Conservation (phyloP, 75 land plant genomes). For the Chamaecyparis obtusa region DNA sequence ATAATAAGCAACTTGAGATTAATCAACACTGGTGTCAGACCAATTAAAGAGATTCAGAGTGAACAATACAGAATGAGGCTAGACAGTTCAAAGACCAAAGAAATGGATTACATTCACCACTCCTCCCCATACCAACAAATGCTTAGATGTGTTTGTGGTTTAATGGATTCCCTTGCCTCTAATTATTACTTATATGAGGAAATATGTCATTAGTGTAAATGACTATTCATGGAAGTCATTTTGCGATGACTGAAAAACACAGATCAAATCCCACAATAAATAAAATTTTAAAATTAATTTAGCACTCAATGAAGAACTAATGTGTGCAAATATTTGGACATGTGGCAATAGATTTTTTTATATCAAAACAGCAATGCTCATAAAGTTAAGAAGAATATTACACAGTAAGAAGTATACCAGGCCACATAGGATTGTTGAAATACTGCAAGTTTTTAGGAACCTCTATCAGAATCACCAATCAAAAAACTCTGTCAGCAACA, state of each 20-base stretch:
- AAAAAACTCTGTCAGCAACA: constrained; percentile 6
- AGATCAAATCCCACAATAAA: too few species aligned
- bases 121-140: too few species aligned
- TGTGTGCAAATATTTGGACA: not conserved
- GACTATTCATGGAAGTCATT: too few species aligned
- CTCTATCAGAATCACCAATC: constrained; percentile 20
- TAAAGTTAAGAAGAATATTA: not conserved
- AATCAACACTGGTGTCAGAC: not conserved
- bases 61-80: not conserved
- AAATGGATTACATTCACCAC: not conserved
- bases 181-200: too few species aligned
- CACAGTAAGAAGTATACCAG: constrained; percentile 37
- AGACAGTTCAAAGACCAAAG: not conserved
- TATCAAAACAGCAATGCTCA: not conserved
- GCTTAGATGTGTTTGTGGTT: too few species aligned
- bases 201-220: too few species aligned
- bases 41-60: not conserved
- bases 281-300: not conserved
- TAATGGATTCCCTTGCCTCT: too few species aligned
- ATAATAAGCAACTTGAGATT: not conserved
- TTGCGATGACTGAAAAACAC: too few species aligned
- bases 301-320: not conserved
- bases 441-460: constrained; percentile 17
- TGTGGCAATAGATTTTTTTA: not conserved
- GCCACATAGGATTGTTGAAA: constrained; percentile 81